Evolutionary conservation across 2,329 filamentous ascomycete species (phyloP).

Genomic region (Penicillium polonicum): DNA sequence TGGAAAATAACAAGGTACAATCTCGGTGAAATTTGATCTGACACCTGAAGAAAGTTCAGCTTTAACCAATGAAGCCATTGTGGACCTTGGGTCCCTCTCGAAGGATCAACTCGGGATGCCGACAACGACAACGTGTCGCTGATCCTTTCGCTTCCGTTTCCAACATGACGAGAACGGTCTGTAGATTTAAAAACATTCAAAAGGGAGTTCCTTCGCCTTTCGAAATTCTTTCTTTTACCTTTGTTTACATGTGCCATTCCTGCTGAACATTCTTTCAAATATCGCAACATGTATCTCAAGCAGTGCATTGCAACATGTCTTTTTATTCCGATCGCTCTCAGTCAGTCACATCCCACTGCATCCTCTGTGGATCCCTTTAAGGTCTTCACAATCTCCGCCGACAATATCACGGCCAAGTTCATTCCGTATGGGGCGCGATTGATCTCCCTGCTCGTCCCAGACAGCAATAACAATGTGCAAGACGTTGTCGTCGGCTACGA

Average conservation of each 20-base stretch:
- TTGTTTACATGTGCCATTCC: background rate
- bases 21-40: background rate
- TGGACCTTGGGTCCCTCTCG: no score
- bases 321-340: background rate
- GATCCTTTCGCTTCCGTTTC: background rate
- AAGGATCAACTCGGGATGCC: background rate
- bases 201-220: background rate
- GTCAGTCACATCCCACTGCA: background rate
- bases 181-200: background rate
- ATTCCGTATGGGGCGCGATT: background rate
- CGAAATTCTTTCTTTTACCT: background rate
- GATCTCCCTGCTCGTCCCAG: background rate
- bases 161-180: background rate
- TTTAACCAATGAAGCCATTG: no score
- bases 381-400: background rate
- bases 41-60: background rate
- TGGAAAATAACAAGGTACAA: background rate
- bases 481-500: background rate
- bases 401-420: background rate
- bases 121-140: background rate
- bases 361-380: background rate
- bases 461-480: background rate
- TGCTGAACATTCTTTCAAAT: background rate
- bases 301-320: background rate
- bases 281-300: background rate